Conservation (phyloP, 148 eudicot species). For the Spergularia marina region DNA sequence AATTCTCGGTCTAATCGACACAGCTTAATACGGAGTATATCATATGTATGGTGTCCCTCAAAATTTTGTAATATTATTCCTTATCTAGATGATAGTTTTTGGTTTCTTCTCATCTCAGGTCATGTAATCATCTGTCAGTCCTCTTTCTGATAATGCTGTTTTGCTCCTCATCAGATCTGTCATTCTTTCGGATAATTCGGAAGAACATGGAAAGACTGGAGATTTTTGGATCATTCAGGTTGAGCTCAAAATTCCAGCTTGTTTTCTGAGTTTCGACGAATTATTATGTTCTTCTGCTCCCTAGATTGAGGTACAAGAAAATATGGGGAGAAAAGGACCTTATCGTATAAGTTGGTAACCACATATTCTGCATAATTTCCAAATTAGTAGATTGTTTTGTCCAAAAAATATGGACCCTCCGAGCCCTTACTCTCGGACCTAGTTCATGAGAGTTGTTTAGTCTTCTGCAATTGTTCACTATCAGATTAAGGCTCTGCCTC, state of each 20-base stretch:
- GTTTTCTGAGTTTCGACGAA: conserved; percentile 13
- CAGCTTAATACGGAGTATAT: not conserved
- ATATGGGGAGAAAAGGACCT: not conserved
- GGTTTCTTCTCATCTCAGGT: conserved; percentile 13
- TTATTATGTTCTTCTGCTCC: conserved; percentile 20
- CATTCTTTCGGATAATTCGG: not conserved
- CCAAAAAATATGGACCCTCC: not conserved
- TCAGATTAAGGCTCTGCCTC: conserved; percentile 19
- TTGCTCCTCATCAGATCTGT: not conserved
- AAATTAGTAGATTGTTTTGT: not conserved
- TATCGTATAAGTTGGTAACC: conserved; percentile 6
- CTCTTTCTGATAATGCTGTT: conserved; percentile 16
- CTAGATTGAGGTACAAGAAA: conserved; percentile 1
- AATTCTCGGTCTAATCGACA: not conserved
- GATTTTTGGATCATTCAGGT: conserved; percentile 1
- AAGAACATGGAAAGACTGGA: conserved; percentile 11
- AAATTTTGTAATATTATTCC: conserved; percentile 9
- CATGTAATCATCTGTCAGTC: conserved; percentile 11
- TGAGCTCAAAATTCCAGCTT: conserved; percentile 22
- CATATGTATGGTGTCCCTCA: not conserved
- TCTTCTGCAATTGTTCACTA: conserved; percentile 6
- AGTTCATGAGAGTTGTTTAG: conserved; percentile 13
- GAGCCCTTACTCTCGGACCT: conserved; percentile 8
- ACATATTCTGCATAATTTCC: not conserved
- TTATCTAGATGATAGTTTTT: not conserved